A percentile compares a stretch with the other conserved stretches of the same genome.
Conservation (phyloP, 208 protist genomes). For the Leishmania gerbilli region DNA sequence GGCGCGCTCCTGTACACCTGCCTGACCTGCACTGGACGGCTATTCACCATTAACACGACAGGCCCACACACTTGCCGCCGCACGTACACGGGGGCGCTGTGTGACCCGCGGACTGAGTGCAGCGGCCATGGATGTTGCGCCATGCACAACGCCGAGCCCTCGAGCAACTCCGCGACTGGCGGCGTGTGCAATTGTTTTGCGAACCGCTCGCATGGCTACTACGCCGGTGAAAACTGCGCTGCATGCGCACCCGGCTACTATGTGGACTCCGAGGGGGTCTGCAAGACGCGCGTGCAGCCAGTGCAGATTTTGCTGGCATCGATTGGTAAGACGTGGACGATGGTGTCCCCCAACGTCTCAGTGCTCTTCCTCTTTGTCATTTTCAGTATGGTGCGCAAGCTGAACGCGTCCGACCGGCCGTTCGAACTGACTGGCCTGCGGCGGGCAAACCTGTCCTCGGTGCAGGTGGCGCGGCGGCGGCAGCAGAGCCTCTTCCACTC, state of each 20-base stretch:
- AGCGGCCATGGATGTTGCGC: conserved; percentile 67
- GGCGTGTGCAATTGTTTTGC: conserved; percentile 45
- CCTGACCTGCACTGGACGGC: conserved; percentile 55
- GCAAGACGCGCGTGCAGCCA: conserved; percentile 19
- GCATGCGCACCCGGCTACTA: conserved; percentile 45
- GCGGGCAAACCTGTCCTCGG: conserved; percentile 67
- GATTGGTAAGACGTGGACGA: conserved; percentile 79
- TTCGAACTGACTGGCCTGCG: conserved; percentile 70
- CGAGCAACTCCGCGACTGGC: background rate
- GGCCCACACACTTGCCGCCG: conserved; percentile 15
- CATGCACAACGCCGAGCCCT: background rate
- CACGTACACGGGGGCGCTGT: conserved; percentile 24
- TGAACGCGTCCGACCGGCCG: conserved; percentile 64
- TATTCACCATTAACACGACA: conserved; percentile 45
- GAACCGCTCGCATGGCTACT: conserved; percentile 48
- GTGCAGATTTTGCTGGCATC: conserved; percentile 64
- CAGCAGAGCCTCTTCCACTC: conserved; percentile 73
- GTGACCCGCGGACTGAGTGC: conserved; percentile 34
- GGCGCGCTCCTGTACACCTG: conserved; percentile 42
- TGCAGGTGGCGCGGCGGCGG: conserved; percentile 68
- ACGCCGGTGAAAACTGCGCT: conserved; percentile 34
- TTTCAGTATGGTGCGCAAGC: conserved; percentile 50
- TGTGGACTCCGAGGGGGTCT: conserved; percentile 15
- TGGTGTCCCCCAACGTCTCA: conserved; percentile 79
- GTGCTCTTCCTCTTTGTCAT: conserved; percentile 77